Base-by-base conservation (phyloP, 495 filamentous ascomycete genomes). In the Penicillium diatomitis region DNA sequence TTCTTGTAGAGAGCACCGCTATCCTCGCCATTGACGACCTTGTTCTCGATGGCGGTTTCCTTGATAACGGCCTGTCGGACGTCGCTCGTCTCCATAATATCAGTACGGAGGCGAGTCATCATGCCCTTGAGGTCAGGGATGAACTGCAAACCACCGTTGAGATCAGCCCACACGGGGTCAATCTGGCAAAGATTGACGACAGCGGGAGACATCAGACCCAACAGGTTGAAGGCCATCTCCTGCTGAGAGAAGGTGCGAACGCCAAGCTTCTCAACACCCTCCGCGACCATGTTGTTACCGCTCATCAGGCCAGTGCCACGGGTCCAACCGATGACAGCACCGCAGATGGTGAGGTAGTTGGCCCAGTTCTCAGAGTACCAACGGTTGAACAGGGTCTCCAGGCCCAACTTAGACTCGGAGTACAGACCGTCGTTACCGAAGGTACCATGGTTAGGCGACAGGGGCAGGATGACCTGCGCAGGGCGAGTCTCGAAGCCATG, bases 171-270 rank as follows among this genome's bases (percentile, higher is more conserved):
- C 48, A 99, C 88, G 4, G 92, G 92, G 63, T 99, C 90, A 31
- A 80, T 75, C 69, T 99, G 92, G 75, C 94, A 97, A 32, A 99
- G 80, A 60, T 97, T 90, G 56, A 95, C 90, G 51, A 99, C 87
- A 28, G 84, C 79, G 6, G 92, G 89, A 4, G 91, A 82, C 92
- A 99, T 96, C 41, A 99, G 81, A 48, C 92, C 91, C 35, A 99
- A 82, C 46, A 99, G 71, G 67, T 97, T 99, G 78, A 99, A 97
- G 3, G 92, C 92, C 92, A 99, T 99, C 69, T 99, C 92, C 58
- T 94, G 88, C 72, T 97, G 94, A 11, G 91, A 96, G 73, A 99
- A 99, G 4, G 92, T 99, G 53, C 94, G 87, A 10, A 97, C 94
- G 60, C 92, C 92, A 59, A 91, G 90, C 53, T 85, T 86, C 71